Base-by-base conservation (phyloP, 345 rosid species). In the Dovyalis caffra region DNA sequence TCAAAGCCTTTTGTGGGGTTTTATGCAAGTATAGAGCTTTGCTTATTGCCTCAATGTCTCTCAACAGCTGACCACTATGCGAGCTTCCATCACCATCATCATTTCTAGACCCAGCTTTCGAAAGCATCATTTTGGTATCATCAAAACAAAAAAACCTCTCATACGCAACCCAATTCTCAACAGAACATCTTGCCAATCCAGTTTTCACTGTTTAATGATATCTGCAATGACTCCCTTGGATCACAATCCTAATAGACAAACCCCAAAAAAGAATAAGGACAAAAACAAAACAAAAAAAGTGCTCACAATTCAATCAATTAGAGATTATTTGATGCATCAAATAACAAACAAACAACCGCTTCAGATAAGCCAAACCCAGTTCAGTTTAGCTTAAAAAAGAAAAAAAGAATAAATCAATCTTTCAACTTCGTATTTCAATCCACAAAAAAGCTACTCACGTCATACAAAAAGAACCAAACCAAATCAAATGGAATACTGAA, bases 21-120 rank as follows among this genome's bases (percentile, higher is more conserved):
- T 81, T 83, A 28, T 76, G 83, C 81, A 83, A 70, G 85, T 86
- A 90, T 70, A 94, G 87, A 10, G 97, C 93, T 85, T 68, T 85
- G 74, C 94, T 88, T 71, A 90, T 88, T 3, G 86, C 96, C 83
- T 94, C 90, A 62, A 94, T 90, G 74, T 94, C 98, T 8, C 68
- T 88, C 90, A 94, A 80, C 67, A 94, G 79, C 79, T 82, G 83
- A 28, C 79, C 85, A 81, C 74, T 85, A 77, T 80, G 71, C 7
- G 88, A 83, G 74, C 81, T 86, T 49, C 75, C 76, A 16, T 72
- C 73, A 20, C 72, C 40, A 21, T 70, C 79, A 23, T 75, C 77
- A 66, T 71, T 71, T 68, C 45, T 81, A 74, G 66, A 68, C 73
- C 79, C 88, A 40, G 28, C 40, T 75, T 53, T 78, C 33, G 89